Evolutionary conservation across 495 filamentous ascomycete genomes (phyloP).

Genomic region (Tuber indicum): DNA sequence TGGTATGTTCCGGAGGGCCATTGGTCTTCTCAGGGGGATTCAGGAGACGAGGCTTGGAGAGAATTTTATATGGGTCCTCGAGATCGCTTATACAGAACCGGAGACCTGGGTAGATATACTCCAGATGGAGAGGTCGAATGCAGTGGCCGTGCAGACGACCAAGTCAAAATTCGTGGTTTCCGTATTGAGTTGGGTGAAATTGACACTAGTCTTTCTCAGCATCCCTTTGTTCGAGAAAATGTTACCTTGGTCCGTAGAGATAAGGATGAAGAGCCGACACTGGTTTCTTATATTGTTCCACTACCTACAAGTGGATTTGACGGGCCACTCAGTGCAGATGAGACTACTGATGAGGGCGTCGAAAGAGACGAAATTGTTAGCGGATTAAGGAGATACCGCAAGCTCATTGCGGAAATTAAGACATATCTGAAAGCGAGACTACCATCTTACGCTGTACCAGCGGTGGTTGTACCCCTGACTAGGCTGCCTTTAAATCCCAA

Average conservation of each 20-base stretch:
- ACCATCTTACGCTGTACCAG: conserved; percentile 74
- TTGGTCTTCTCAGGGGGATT: conserved; percentile 55
- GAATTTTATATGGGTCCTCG: conserved; percentile 73
- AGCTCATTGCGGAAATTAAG: conserved; percentile 66
- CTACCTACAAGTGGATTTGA: conserved; percentile 27
- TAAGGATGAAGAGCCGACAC: conserved; percentile 78
- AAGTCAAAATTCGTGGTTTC: conserved; percentile 95
- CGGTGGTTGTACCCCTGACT: conserved; percentile 68
- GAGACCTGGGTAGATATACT: conserved; percentile 71
- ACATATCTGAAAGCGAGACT: conserved; percentile 69
- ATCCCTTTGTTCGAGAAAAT: conserved; percentile 76
- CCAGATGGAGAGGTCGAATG: conserved; percentile 68
- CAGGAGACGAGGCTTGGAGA: conserved; percentile 64
- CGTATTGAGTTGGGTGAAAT: conserved; percentile 93
- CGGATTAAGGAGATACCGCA: conserved; percentile 57
- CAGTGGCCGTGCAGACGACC: conserved; percentile 75
- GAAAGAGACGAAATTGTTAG: conserved; percentile 53
- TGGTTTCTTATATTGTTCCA: conserved; percentile 89
- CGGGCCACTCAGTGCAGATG: conserved; percentile 33
- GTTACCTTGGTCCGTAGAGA: conserved; percentile 81
- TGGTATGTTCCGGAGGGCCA: conserved; percentile 75
- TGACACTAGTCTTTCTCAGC: conserved; percentile 71
- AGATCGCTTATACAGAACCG: conserved; percentile 79
- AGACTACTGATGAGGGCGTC: conserved; percentile 43
- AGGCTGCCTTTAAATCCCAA: conserved; percentile 88